A percentile compares a stretch with the other conserved stretches of the same genome.
These are phyloP conservation scores for Basipetospora chlamydospora DNA, from an alignment of 2,329 filamentous ascomycete species.

Conservation along the genomic window DNA sequence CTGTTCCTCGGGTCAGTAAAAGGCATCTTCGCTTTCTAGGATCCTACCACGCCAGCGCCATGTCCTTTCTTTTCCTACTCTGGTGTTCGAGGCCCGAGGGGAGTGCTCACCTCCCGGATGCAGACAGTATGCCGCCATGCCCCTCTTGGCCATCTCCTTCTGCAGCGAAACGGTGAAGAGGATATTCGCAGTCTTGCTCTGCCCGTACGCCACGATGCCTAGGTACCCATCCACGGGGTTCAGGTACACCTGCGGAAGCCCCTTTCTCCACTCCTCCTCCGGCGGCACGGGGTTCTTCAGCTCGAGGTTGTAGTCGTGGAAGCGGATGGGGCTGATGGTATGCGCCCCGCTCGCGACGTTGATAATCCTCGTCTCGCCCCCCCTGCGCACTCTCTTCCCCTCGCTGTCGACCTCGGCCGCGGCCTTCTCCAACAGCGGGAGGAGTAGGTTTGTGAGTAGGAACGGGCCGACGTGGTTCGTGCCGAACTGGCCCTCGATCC, in stretches of 20 bases:
- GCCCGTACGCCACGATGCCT: slow-evolving; percentile 13
- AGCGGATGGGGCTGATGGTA: slow-evolving; percentile 16
- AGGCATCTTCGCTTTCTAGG: neutral
- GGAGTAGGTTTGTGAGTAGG: slow-evolving; percentile 27
- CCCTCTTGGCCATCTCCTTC: slow-evolving; percentile 5
- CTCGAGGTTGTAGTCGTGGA: slow-evolving; percentile 16
- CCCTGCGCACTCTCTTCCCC: neutral
- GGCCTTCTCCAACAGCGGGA: slow-evolving; percentile 14
- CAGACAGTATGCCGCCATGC: slow-evolving; percentile 6
- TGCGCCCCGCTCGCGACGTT: slow-evolving; percentile 23
- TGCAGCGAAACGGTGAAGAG: slow-evolving; percentile 11
- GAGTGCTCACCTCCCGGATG: slow-evolving; percentile 11
- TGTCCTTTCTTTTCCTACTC: neutral
- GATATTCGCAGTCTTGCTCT: slow-evolving; percentile 16
- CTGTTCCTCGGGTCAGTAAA: neutral
- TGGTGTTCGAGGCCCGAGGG: slow-evolving; percentile 4
- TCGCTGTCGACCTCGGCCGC: slow-evolving; percentile 1
- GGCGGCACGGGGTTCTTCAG: slow-evolving; percentile 9
- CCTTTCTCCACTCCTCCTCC: slow-evolving; percentile 1
- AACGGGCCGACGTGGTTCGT: slow-evolving; percentile 32
- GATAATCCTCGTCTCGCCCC: slow-evolving; percentile 19
- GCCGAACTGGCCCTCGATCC: slow-evolving; percentile 28
- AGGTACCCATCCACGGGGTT: slow-evolving; percentile 11
- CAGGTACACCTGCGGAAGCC: slow-evolving; percentile 1
- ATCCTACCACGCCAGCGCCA: too few relatives aligned